phyloP scores from a whole-genome alignment of 176 grass and related monocot genomes.

The Thinopyrum elongatum region DNA sequence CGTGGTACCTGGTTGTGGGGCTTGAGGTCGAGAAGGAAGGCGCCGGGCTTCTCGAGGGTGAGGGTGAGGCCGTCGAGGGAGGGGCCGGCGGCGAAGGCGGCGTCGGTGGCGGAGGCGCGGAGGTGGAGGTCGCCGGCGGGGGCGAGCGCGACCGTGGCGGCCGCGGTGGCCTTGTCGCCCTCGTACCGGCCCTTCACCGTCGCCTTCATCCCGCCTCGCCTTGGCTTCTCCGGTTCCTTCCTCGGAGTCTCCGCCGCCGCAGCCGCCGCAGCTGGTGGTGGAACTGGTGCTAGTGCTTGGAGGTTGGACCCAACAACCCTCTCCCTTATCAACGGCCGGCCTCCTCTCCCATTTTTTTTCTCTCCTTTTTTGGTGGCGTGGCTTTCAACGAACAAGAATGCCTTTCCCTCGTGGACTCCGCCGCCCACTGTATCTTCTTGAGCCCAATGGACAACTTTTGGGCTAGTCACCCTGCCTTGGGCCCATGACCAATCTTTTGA shows the following conservation, averaged over 20 bases:
- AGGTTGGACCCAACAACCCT: neutral
- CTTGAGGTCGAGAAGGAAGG: constrained; percentile 82
- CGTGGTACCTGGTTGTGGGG: constrained; percentile 42
- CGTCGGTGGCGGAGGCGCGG: constrained; percentile 75
- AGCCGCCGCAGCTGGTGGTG: neutral
- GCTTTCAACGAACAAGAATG: neutral
- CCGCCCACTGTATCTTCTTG: neutral
- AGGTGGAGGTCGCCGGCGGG: constrained; percentile 68
- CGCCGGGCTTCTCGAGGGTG: constrained; percentile 82
- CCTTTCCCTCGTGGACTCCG: neutral
- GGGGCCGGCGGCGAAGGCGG: constrained; percentile 68
- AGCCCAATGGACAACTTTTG: neutral
- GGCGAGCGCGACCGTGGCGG: constrained; percentile 37
- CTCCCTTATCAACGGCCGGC: neutral
- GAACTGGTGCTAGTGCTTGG: neutral
- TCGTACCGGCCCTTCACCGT: constrained; percentile 81
- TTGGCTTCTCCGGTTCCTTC: too few species aligned
- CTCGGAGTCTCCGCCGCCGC: neutral
- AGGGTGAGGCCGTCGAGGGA: constrained; percentile 72
- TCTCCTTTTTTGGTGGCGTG: too few species aligned
- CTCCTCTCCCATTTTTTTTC: neutral
- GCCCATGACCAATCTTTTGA: too few species aligned
- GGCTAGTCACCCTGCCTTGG: too few species aligned
- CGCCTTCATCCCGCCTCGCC: constrained; percentile 50
- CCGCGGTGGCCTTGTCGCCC: constrained; percentile 57